Evolutionary conservation across 1,284 basidiomycete species (phyloP).

Genomic region (Ustilago trichophora): DNA sequence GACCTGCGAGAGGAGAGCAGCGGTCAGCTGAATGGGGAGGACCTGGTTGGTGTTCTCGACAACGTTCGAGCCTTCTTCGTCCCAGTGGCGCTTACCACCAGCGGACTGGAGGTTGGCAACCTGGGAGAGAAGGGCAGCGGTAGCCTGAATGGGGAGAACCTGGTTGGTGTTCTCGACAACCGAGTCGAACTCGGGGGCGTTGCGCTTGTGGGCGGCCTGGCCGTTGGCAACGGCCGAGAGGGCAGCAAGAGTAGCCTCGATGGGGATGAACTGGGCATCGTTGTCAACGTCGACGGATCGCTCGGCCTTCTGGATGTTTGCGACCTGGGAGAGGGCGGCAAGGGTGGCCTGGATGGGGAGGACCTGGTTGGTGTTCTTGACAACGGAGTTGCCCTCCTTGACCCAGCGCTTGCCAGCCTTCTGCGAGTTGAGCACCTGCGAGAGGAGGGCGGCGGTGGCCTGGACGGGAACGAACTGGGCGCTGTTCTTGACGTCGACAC

Average conservation of each 20-base stretch:
- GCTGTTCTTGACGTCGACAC: conserved; percentile 16
- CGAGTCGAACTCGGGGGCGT: conserved; percentile 5
- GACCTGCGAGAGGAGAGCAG: conserved; percentile 16
- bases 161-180: conserved; percentile 24
- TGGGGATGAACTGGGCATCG: conserved; percentile 9
- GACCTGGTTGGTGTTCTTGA: conserved; percentile 32
- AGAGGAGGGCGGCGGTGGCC: conserved; percentile 29
- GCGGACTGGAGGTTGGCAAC: conserved; percentile 29
- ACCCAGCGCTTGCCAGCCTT: conserved; percentile 10
- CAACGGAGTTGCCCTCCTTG: background rate
- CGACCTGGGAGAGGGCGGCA: conserved; percentile 27
- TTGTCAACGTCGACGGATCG: conserved; percentile 7
- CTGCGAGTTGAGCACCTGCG: conserved; percentile 23
- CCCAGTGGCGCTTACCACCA: conserved; percentile 1
- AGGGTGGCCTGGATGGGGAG: conserved; percentile 35
- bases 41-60: conserved; percentile 31
- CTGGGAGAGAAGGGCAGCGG: conserved; percentile 17
- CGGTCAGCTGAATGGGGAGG: conserved; percentile 14
- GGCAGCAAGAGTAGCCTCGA: conserved; percentile 19
- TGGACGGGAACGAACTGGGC: conserved; percentile 25
- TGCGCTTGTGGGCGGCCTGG: conserved; percentile 10
- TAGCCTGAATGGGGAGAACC: conserved; percentile 28
- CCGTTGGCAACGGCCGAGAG: conserved; percentile 16
- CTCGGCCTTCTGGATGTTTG: conserved; percentile 21
- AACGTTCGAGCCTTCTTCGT: background rate